phyloP scores from a whole-genome alignment of 2,329 filamentous ascomycete species.

The Pezicula radicicola region DNA sequence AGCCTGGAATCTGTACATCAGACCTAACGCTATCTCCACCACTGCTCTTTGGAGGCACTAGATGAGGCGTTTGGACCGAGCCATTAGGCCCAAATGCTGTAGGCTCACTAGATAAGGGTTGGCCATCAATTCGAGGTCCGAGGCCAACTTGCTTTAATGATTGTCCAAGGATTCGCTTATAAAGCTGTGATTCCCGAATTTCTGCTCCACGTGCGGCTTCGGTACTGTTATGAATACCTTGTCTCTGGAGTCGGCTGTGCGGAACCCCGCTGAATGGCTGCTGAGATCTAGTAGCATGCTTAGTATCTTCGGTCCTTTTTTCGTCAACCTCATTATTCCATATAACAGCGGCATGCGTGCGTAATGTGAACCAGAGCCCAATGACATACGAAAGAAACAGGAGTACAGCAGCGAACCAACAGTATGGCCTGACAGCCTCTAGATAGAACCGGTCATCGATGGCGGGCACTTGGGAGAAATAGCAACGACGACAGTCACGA shows the following conservation, averaged over 20 bases:
- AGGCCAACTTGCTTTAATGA: slow-evolving; percentile 82
- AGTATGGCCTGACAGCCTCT: slow-evolving; percentile 89
- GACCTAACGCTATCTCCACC: slow-evolving; percentile 41
- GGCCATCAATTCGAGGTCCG: slow-evolving; percentile 46
- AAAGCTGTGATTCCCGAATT: slow-evolving; percentile 83
- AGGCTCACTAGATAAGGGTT: slow-evolving; percentile 31
- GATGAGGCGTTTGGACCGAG: slow-evolving; percentile 55
- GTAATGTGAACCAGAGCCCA: slow-evolving; percentile 89
- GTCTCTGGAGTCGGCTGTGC: slow-evolving; percentile 22
- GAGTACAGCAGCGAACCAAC: slow-evolving; percentile 79
- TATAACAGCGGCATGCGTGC: slow-evolving; percentile 94
- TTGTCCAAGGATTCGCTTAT: slow-evolving; percentile 90
- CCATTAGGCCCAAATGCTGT: slow-evolving; percentile 35
- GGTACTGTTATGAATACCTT: slow-evolving; percentile 15
- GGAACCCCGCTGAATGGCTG: slow-evolving; percentile 15
- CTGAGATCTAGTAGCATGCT: slow-evolving; percentile 26
- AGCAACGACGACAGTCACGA: slow-evolving; percentile 86
- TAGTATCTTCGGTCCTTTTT: slow-evolving; percentile 61
- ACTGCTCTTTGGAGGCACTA: slow-evolving; percentile 69
- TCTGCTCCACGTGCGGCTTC: slow-evolving; percentile 42
- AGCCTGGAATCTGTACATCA: slow-evolving; percentile 58
- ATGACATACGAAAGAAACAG: slow-evolving; percentile 93
- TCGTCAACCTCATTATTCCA: slow-evolving; percentile 86
- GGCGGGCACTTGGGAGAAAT: slow-evolving; percentile 84
- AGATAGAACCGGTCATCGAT: slow-evolving; percentile 85